Conservation (phyloP, 441 rosid species). For the Brassica balearica region DNA sequence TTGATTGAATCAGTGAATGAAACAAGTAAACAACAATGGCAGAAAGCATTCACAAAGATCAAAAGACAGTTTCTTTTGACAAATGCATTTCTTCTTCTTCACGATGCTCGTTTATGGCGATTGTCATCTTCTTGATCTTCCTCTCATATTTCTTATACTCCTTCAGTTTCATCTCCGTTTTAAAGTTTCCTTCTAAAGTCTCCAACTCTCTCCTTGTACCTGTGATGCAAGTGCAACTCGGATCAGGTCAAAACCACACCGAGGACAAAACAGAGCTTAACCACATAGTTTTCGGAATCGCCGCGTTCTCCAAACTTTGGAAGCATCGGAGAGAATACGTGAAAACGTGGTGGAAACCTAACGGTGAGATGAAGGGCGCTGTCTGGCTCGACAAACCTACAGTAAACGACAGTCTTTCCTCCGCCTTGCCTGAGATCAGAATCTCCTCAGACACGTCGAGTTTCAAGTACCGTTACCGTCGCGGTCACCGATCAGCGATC, state of each 20-base stretch:
- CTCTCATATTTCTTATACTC: slow-evolving; percentile 49
- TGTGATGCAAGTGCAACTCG: slow-evolving; percentile 17
- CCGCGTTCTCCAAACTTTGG: slow-evolving; percentile 64
- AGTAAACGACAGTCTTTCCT: slow-evolving; percentile 21
- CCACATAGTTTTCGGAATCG: slow-evolving; percentile 73
- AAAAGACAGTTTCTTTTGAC: slow-evolving; percentile 3
- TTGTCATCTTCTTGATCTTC: slow-evolving; percentile 49
- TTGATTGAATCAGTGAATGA: too few relatives aligned
- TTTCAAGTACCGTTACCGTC: slow-evolving; percentile 52
- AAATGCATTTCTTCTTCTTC: slow-evolving; percentile 25
- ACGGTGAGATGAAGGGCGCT: slow-evolving; percentile 57
- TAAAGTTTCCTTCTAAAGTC: slow-evolving; percentile 43
- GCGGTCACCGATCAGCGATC: slow-evolving; percentile 63
- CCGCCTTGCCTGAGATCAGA: slow-evolving; percentile 48
- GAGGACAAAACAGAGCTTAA: slow-evolving; percentile 51
- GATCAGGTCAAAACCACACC: slow-evolving; percentile 4
- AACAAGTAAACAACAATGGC: slow-evolving; percentile 33
- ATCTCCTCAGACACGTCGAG: slow-evolving; percentile 62
- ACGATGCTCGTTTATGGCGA: slow-evolving; percentile 43
- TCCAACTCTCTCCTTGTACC: slow-evolving; percentile 15
- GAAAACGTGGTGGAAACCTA: slow-evolving; percentile 63
- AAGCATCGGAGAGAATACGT: slow-evolving; percentile 56
- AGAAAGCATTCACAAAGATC: slow-evolving; percentile 42
- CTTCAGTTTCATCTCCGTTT: slow-evolving; percentile 48
- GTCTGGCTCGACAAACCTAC: slow-evolving; percentile 58